Conservation (phyloP, 2,329 filamentous ascomycete species). For the Apiospora phragmitis region DNA sequence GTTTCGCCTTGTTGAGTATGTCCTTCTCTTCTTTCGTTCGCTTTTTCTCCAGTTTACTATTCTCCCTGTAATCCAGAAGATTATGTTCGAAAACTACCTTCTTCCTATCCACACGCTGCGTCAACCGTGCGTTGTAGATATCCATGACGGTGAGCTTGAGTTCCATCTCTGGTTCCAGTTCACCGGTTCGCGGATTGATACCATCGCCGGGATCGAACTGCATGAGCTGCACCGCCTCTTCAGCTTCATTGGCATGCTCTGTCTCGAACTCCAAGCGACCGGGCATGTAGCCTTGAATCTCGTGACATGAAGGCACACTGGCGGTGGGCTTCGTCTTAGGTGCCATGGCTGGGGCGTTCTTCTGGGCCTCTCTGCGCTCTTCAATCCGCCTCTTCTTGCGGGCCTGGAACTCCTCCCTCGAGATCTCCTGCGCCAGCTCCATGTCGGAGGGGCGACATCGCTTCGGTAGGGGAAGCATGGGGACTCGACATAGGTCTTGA, state of each 20-base stretch:
- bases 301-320: constrained; percentile 92
- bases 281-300: constrained; percentile 98
- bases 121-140: constrained; percentile 92
- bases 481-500: constrained; percentile 83
- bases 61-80: constrained; percentile 90
- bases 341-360: constrained; percentile 77
- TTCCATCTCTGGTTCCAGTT: constrained; percentile 93
- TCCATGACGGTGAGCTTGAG: constrained; percentile 98
- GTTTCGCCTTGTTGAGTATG: constrained; percentile 88
- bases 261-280: constrained; percentile 96
- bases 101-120: constrained; percentile 89
- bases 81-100: constrained; percentile 96
- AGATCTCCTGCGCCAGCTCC: constrained; percentile 74
- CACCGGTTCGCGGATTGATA: constrained; percentile 76
- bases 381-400: constrained; percentile 93
- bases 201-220: constrained; percentile 96
- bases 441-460: constrained; percentile 82
- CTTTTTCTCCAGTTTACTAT: constrained; percentile 87
- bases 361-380: constrained; percentile 82
- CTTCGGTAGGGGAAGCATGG: constrained; percentile 79
- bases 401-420: constrained; percentile 89
- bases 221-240: constrained; percentile 98
- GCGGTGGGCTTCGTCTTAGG: constrained; percentile 96
- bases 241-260: constrained; percentile 95
- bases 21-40: constrained; percentile 94